Base-by-base conservation (phyloP, 2,329 filamentous ascomycete genomes). In the Spiromastix sp. region DNA sequence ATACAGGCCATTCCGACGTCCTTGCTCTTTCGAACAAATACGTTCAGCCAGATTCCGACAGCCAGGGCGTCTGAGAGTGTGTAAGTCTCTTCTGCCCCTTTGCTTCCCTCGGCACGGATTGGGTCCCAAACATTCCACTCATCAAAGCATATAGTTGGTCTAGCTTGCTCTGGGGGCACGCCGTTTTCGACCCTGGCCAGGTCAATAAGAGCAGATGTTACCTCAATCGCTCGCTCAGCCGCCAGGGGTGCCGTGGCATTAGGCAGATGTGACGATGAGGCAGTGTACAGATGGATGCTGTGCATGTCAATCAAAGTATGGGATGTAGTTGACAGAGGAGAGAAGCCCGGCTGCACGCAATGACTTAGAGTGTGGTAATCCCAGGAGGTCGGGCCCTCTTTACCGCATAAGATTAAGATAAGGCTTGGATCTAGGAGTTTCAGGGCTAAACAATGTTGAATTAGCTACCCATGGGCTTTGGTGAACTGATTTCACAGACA, bases 111-210 rank as follows among this genome's bases (percentile, higher is more conserved):
- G 0, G 81, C 81, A 6, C 81, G 72, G 35, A 69, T 65, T 1
- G 80, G 79, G 47, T 85, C 80, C 81, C 81, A 87, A 6, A 86
- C 81, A 54, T 86, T 87, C 82, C 82, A 86, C 57, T 86, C 81
- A 52, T 87, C 82, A 52, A 86, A 86, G 65, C 81, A 86, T 53
- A 87, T 84, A 34, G 70, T 79, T 30, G 75, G 79, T 3, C 71
- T 64, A 3, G 72, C 71, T n/a, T 78, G 71, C 0, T 65, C 62
- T 0, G 68, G 60, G 0, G 78, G 70, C 0, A 61, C 52, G 5
- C 50, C 47, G 55, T 81, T 79, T 54, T 84, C 77, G 49, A 84
- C 77, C 21, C 78, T 68, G 0, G 81, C 81, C 1, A 86, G 71
- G 52, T 86, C 81, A 45, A 85, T 84, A 2, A 85, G 63, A 1